Conservation (phyloP, 2,329 filamentous ascomycete species). For the Aspergillus candidus region DNA sequence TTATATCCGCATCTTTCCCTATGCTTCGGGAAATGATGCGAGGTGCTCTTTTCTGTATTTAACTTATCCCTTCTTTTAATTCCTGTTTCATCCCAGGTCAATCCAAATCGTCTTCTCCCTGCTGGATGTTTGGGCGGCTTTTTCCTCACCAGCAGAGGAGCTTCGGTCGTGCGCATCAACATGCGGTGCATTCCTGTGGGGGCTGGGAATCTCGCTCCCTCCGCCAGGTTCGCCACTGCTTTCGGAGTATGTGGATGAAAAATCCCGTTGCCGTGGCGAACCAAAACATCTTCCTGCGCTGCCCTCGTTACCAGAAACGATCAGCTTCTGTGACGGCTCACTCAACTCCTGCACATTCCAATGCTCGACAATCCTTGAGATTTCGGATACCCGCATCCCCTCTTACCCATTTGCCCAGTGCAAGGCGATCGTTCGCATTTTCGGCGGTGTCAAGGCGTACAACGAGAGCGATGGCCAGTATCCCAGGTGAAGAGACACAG, state of each 20-base stretch:
- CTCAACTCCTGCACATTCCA: constrained; percentile 11
- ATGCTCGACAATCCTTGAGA: constrained; percentile 7
- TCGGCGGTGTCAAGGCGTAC: background rate
- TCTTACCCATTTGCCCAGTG: background rate
- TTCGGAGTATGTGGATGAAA: constrained; percentile 20
- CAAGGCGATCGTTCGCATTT: constrained; percentile 1
- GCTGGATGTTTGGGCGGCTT: constrained; percentile 29
- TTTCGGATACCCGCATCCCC: constrained; percentile 4
- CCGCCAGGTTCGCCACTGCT: constrained; percentile 21
- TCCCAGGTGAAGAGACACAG: too few species aligned
- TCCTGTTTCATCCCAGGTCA: background rate
- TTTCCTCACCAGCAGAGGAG: constrained; percentile 17
- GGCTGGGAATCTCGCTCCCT: constrained; percentile 18
- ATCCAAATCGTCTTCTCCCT: background rate
- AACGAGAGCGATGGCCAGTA: too few species aligned
- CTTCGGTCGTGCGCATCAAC: constrained; percentile 20
- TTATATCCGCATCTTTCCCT: too few species aligned
- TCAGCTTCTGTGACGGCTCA: too few species aligned
- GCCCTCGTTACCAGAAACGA: background rate
- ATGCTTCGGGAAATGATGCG: too few species aligned
- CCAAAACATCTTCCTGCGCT: constrained; percentile 5
- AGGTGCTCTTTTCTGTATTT: too few species aligned
- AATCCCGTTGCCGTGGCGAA: constrained; percentile 24
- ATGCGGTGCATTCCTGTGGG: constrained; percentile 25
- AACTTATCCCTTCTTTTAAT: constrained; percentile 2